Percentiles rank a stretch among this genome's conserved stretches.
phyloP scores from a whole-genome alignment of 1,284 basidiomycete species.

The Ceraceosorus bombacis region DNA sequence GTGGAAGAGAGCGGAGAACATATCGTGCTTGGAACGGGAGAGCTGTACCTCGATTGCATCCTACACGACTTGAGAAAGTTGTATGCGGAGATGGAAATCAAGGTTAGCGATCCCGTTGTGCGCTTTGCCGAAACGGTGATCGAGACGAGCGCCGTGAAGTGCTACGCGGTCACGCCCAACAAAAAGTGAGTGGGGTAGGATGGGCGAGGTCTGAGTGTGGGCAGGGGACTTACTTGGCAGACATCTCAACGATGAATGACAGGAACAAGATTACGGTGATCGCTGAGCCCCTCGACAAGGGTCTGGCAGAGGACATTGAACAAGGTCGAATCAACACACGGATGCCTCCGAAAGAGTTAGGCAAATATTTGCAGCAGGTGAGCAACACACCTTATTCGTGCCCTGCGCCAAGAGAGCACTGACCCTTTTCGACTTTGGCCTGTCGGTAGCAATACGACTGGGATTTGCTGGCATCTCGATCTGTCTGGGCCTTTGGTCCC shows the following conservation, averaged over 20 bases:
- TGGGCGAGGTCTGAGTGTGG: too few relatives aligned
- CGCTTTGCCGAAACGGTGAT: slow-evolving; percentile 98
- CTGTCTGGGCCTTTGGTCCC: slow-evolving; percentile 99
- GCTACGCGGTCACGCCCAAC: slow-evolving; percentile 97
- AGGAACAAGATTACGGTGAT: slow-evolving; percentile 45
- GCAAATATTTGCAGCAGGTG: slow-evolving; percentile 34
- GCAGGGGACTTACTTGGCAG: neutral
- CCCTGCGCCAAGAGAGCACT: too few relatives aligned
- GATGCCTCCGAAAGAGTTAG: slow-evolving; percentile 36
- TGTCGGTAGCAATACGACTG: slow-evolving; percentile 71
- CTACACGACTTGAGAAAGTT: slow-evolving; percentile 88
- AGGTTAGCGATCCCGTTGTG: slow-evolving; percentile 96
- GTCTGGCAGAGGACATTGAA: slow-evolving; percentile 46
- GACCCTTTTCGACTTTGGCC: too few relatives aligned
- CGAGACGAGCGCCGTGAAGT: slow-evolving; percentile 94
- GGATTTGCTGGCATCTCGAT: slow-evolving; percentile 92
- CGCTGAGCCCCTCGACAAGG: slow-evolving; percentile 45
- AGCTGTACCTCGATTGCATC: slow-evolving; percentile 91
- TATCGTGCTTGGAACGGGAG: slow-evolving; percentile 90
- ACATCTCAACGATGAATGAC: neutral
- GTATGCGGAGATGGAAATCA: slow-evolving; percentile 98
- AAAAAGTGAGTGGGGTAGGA: slow-evolving; percentile 65
- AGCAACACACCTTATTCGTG: neutral
- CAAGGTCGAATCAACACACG: slow-evolving; percentile 28
- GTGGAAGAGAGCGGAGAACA: slow-evolving; percentile 99